Conservation (phyloP, 768 basidiomycete genomes). For the Panaeolus papilionaceus region DNA sequence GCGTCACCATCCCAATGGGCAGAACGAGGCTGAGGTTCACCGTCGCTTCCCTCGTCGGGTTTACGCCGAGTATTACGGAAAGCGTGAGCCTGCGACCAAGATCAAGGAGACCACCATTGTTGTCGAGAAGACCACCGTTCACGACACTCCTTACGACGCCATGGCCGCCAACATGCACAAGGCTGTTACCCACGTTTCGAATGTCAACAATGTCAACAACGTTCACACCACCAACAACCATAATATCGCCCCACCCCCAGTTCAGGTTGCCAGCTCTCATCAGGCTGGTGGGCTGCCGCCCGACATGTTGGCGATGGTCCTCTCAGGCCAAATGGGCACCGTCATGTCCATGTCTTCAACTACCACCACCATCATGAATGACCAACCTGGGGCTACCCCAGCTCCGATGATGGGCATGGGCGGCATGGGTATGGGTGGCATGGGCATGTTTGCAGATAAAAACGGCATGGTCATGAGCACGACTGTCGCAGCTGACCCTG, state of each 20-base stretch:
- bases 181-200: constrained; percentile 1
- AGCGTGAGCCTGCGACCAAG: constrained; percentile 32
- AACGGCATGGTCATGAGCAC: constrained; percentile 2
- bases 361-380: constrained; percentile 17
- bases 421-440: constrained; percentile 2
- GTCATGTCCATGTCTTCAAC: constrained; percentile 22
- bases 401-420: neutral
- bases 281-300: constrained; percentile 7
- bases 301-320: constrained; percentile 9
- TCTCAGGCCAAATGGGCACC: constrained; percentile 17
- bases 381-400: neutral
- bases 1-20: constrained; percentile 9
- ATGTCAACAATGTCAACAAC: constrained; percentile 7
- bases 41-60: constrained; percentile 36
- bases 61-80: constrained; percentile 37
- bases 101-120: constrained; percentile 31
- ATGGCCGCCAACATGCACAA: constrained; percentile 22
- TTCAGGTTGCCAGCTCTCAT: neutral
- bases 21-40: constrained; percentile 19
- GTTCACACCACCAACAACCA: constrained; percentile 4
- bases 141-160: constrained; percentile 32
- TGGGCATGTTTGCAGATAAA: neutral
- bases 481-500: constrained; percentile 16
- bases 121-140: constrained; percentile 26
- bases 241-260: neutral